phyloP scores from a whole-genome alignment of 2,329 filamentous ascomycete genomes.

The Fulvia fulva region DNA sequence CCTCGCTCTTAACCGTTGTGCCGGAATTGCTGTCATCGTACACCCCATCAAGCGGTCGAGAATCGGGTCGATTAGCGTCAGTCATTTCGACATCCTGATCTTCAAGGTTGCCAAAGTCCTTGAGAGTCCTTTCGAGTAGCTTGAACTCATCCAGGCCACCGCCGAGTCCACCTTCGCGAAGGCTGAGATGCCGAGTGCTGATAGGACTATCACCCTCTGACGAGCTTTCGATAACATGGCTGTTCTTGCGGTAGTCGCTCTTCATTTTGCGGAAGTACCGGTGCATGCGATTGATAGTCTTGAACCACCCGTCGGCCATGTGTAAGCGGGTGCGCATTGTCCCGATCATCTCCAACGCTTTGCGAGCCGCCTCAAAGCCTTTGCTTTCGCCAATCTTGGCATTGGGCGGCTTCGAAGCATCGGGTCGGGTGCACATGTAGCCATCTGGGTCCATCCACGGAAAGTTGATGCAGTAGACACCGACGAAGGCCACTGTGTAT shows the following conservation, averaged over 20 bases:
- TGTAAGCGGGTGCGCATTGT: constrained; percentile 52
- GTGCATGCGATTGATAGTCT: constrained; percentile 52
- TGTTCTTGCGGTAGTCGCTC: constrained; percentile 44
- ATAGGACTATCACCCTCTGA: constrained; percentile 30
- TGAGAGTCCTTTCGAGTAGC: constrained; percentile 36
- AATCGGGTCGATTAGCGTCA: constrained; percentile 24
- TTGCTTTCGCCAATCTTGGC: constrained; percentile 23
- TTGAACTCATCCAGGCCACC: constrained; percentile 57
- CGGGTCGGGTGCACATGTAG: constrained; percentile 44
- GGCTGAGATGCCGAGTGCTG: constrained; percentile 27
- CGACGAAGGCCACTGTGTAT: constrained; percentile 62
- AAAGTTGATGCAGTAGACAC: constrained; percentile 64
- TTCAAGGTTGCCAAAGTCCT: constrained; percentile 35
- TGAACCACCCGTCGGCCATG: constrained; percentile 56
- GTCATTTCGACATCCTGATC: constrained; percentile 37
- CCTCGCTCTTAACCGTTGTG: constrained; percentile 34
- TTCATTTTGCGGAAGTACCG: constrained; percentile 52
- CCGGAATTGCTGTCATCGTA: constrained; percentile 30
- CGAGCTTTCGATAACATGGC: constrained; percentile 28
- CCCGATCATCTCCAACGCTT: constrained; percentile 49
- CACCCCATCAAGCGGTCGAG: constrained; percentile 23
- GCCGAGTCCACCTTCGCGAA: constrained; percentile 37
- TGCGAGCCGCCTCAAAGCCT: constrained; percentile 44
- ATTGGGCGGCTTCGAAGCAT: constrained; percentile 7
- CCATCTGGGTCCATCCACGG: constrained; percentile 62